These are phyloP conservation scores for Mycena filopes DNA, from an alignment of 768 basidiomycete species.

Conservation along the genomic window DNA sequence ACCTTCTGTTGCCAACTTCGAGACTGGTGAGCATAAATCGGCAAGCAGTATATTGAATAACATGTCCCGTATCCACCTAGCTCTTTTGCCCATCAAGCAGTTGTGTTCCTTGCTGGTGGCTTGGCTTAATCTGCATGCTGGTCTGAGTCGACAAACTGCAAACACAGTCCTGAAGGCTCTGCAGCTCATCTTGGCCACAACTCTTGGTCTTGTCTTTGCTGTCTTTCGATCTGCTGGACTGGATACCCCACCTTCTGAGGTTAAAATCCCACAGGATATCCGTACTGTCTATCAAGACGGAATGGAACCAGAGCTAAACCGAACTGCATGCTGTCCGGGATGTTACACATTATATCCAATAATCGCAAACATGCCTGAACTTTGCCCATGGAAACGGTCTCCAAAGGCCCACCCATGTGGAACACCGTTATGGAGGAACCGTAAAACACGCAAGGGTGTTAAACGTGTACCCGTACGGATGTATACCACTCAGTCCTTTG, in stretches of 20 bases:
- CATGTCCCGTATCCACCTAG: no score
- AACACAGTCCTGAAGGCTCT: slow-evolving; percentile 14
- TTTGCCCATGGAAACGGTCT: not conserved
- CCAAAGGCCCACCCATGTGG: not conserved
- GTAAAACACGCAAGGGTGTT: not conserved
- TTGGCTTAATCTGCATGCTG: slow-evolving; percentile 16
- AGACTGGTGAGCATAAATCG: no score
- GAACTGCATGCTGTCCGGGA: slow-evolving; percentile 11
- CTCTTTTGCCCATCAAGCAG: no score
- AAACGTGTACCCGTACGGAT: slow-evolving; percentile 1
- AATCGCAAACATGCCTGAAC: not conserved
- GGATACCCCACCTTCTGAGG: not conserved
- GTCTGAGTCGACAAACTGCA: not conserved
- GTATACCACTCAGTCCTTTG: slow-evolving; percentile 17
- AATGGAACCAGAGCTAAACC: slow-evolving; percentile 14
- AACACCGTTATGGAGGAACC: not conserved
- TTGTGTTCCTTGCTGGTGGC: not conserved
- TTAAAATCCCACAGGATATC: slow-evolving; percentile 9
- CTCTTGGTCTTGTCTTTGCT: not conserved
- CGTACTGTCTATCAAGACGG: slow-evolving; percentile 4
- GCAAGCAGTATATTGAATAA: no score
- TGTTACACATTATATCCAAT: slow-evolving; percentile 14
- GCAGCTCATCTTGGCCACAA: slow-evolving; percentile 7
- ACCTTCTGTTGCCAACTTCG: no score
- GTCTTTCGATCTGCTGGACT: not conserved